Base-by-base conservation (phyloP, 768 basidiomycete genomes). In the Amanita polypyramis region DNA sequence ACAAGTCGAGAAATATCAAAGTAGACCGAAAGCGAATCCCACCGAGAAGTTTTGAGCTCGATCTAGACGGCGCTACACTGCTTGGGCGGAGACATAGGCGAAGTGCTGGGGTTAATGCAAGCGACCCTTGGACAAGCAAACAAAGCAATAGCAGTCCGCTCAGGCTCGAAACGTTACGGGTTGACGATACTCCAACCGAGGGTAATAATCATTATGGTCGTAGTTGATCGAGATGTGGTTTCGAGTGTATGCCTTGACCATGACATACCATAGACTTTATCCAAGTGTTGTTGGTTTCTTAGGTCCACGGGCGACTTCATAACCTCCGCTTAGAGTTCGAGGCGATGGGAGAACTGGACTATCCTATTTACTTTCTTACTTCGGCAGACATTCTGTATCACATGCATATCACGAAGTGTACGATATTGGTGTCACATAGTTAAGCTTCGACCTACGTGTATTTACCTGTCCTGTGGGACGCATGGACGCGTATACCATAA, bases 41-140 rank as follows among this genome's bases (percentile, higher is more conserved):
- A 10, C 46, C 46, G 6, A 34, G 20, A 20, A 21, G 23, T 25
- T 99, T 99, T 58, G 89, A 97, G 60, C 74, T 99, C 49, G 85
- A 92, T 59, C 66, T 99, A 45, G 78, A 86, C 55, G 80, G 75
- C 50, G 90, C 96, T 19, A 97, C 95, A 2, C 65, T 98, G 1
- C 72, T 97, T 5, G 91, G 87, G 10, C 66, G 85, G 54, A 67
- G 87, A 50, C 79, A 80, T 55, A 72, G 66, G 51, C 70, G 66
- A 27, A 56, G 46, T 40, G 57, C 46, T 34, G 52, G 36, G 57
- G 59, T 29, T 51, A 50, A 34, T 25, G 50, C 27, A 44, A 51
- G 10, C 36, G 46, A 40, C 44, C 38, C 11, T 44, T 47, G 19
- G 30, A 51, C 40, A 41, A 39, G 41, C 17, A 43, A 44, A 15